A percentile compares a stretch with the other conserved stretches of the same genome.
Evolutionary conservation across 768 basidiomycete species (phyloP).

Genomic region (Boletus tomentosulus): DNA sequence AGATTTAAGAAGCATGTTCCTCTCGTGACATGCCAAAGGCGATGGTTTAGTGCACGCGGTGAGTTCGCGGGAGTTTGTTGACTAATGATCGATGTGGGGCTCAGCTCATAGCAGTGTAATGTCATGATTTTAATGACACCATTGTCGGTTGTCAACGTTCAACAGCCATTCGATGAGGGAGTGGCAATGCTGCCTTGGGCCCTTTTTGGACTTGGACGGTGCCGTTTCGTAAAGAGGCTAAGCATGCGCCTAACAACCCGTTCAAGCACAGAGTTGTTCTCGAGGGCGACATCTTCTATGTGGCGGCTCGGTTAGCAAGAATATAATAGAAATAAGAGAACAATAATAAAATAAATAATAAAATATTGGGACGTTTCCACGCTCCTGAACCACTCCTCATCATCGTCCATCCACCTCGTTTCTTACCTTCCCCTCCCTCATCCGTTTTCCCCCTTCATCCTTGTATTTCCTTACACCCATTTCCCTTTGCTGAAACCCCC

Average conservation of each 20-base stretch:
- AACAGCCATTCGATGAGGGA: no score
- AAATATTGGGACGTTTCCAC: constrained; percentile 21
- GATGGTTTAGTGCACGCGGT: neutral
- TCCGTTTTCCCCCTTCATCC: constrained; percentile 1
- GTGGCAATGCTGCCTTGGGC: no score
- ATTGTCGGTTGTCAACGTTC: neutral
- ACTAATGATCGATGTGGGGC: no score
- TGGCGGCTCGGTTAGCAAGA: no score
- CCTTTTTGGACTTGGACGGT: no score
- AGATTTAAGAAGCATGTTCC: neutral
- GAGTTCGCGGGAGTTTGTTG: neutral
- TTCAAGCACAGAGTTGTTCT: no score
- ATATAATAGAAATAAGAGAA: neutral
- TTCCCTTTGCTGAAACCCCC: constrained; percentile 6
- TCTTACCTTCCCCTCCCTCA: constrained; percentile 30
- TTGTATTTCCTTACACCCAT: constrained; percentile 22
- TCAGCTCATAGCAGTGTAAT: neutral
- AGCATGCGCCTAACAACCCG: neutral
- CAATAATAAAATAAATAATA: constrained; percentile 25
- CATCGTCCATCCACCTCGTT: constrained; percentile 27
- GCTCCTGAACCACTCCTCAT: constrained; percentile 26
- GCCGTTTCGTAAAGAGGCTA: no score
- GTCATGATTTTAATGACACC: neutral
- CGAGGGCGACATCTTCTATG: neutral
- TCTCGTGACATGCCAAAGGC: neutral